phyloP scores from a whole-genome alignment of 352 stramenopile species.

The Pythium volutum region DNA sequence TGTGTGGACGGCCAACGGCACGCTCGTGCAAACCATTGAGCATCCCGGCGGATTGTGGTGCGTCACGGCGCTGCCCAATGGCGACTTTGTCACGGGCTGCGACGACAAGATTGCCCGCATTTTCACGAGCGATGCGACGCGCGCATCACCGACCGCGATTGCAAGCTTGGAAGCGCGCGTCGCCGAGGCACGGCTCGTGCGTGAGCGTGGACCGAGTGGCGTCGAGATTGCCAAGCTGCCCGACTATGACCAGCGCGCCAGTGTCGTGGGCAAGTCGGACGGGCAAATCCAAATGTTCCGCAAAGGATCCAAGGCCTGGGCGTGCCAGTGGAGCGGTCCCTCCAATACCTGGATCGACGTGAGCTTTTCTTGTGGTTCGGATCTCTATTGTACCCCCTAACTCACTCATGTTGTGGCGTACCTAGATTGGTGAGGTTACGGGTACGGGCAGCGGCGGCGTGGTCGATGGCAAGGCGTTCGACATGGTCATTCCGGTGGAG shows the following conservation, averaged over 20 bases:
- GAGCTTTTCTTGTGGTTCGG: slow-evolving; percentile 20
- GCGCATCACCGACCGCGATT: slow-evolving; percentile 64
- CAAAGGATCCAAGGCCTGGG: slow-evolving; percentile 90
- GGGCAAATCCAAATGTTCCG: slow-evolving; percentile 97
- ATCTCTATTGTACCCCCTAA: too few relatives aligned
- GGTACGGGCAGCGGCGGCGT: slow-evolving; percentile 80
- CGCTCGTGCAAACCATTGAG: slow-evolving; percentile 72
- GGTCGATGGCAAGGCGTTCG: slow-evolving; percentile 92
- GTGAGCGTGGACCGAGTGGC: slow-evolving; percentile 76
- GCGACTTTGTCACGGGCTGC: slow-evolving; percentile 92
- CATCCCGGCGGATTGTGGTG: slow-evolving; percentile 87
- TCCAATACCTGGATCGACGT: slow-evolving; percentile 95
- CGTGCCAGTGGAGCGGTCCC: slow-evolving; percentile 92
- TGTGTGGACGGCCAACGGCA: slow-evolving; percentile 61
- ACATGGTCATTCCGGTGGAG: slow-evolving; percentile 97
- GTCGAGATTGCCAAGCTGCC: slow-evolving; percentile 95
- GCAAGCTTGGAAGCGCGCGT: slow-evolving; percentile 67
- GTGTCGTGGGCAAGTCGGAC: slow-evolving; percentile 80
- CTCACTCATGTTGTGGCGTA: background rate
- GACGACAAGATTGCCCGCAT: slow-evolving; percentile 92
- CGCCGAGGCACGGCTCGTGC: slow-evolving; percentile 49
- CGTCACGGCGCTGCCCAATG: slow-evolving; percentile 71
- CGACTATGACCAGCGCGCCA: slow-evolving; percentile 87
- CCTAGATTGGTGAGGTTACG: slow-evolving; percentile 84
- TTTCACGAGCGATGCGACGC: slow-evolving; percentile 79